Conservation (phyloP, 495 filamentous ascomycete genomes). For the Hypoxylon rickii region DNA sequence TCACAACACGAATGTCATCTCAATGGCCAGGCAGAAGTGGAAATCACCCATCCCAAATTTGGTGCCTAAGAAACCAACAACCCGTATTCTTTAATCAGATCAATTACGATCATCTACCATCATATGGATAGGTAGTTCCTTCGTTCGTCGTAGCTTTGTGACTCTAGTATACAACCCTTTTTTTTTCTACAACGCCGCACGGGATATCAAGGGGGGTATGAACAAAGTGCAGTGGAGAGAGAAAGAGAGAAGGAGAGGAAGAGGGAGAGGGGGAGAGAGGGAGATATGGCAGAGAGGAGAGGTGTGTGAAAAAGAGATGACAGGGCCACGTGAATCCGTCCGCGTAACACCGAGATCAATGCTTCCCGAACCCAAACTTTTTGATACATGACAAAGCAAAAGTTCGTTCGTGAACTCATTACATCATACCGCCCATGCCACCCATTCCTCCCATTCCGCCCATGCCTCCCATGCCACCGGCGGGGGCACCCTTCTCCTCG, state of each 20-base stretch:
- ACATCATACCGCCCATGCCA: constrained; percentile 67
- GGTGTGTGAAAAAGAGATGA: constrained; percentile 36
- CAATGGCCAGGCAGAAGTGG: constrained; percentile 21
- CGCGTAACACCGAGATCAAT: constrained; percentile 44
- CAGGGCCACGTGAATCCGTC: constrained; percentile 33
- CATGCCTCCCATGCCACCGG: constrained; percentile 63
- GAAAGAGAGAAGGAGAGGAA: not conserved
- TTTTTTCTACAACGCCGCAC: constrained; percentile 37
- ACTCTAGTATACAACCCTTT: constrained; percentile 37
- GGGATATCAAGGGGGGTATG: constrained; percentile 38
- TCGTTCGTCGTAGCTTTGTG: constrained; percentile 21
- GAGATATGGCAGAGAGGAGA: constrained; percentile 38
- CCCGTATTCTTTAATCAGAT: constrained; percentile 22
- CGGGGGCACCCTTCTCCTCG: constrained; percentile 78
- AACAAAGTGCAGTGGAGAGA: constrained; percentile 34
- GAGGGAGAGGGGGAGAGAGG: constrained; percentile 35
- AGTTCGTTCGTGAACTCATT: constrained; percentile 35
- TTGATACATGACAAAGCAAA: constrained; percentile 38
- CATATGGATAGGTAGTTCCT: constrained; percentile 9
- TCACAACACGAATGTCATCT: constrained; percentile 15
- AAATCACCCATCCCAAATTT: constrained; percentile 5
- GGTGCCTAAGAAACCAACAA: constrained; percentile 19
- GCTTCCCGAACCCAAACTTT: constrained; percentile 37
- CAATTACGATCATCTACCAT: constrained; percentile 27
- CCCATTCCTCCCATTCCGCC: constrained; percentile 76